phyloP scores from a whole-genome alignment of 768 basidiomycete genomes.

The Boletus coccyginus region DNA sequence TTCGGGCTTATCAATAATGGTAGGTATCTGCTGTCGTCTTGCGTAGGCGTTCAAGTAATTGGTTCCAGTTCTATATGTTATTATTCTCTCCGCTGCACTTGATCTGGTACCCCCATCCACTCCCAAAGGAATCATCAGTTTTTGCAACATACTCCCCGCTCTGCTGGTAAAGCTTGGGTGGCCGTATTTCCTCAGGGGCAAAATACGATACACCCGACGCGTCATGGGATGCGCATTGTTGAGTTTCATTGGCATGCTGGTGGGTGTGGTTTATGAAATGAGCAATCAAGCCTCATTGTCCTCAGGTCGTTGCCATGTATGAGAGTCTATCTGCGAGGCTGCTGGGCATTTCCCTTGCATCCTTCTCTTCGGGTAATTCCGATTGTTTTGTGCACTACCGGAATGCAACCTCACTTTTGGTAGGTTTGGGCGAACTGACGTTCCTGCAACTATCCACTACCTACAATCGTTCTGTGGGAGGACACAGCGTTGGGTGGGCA shows the following conservation, averaged over 20 bases:
- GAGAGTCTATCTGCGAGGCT: slow-evolving; percentile 65
- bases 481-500: slow-evolving; percentile 76
- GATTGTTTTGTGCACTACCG: neutral
- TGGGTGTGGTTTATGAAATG: slow-evolving; percentile 37
- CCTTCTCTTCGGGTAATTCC: slow-evolving; percentile 77
- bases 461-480: slow-evolving; percentile 68
- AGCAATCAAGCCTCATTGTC: neutral
- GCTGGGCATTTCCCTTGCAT: slow-evolving; percentile 77
- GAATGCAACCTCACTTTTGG: slow-evolving; percentile 4
- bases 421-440: slow-evolving; percentile 91
- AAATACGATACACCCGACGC: slow-evolving; percentile 76
- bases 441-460: slow-evolving; percentile 92
- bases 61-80: slow-evolving; percentile 81
- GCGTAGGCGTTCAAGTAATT: neutral
- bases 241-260: slow-evolving; percentile 85
- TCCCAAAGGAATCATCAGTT: slow-evolving; percentile 91
- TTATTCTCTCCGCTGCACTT: slow-evolving; percentile 93
- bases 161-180: slow-evolving; percentile 86
- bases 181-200: slow-evolving; percentile 87
- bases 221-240: slow-evolving; percentile 71
- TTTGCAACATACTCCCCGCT: slow-evolving; percentile 92
- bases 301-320: slow-evolving; percentile 74
- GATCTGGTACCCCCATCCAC: slow-evolving; percentile 91
- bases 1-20: slow-evolving; percentile 95
- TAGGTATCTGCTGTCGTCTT: slow-evolving; percentile 24